Base-by-base conservation (phyloP, 192 early-diverging fungal species). In the Linnemannia elongata region DNA sequence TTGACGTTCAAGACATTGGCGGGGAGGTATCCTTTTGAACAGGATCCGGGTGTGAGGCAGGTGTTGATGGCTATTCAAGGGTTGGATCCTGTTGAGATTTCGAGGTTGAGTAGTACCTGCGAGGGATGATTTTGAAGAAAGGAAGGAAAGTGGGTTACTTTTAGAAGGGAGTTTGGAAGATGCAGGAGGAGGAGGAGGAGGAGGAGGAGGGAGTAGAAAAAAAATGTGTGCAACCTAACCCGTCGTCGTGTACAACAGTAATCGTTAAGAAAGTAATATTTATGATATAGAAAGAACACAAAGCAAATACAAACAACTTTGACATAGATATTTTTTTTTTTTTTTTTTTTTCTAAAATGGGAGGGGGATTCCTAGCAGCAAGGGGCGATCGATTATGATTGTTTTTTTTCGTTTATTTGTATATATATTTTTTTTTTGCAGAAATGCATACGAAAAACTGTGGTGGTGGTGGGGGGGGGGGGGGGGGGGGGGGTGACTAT, bases 1-100 rank as follows among this genome's bases (percentile, higher is more conserved):
- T 49, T 93, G 22, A 89, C 89, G 9, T 93, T 93, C 75, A 90
- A 91, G 73, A 89, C 83, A 30, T 66, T 93, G 69, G 82, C 91
- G 13, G 77, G 82, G 13, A 76, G 90, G 13, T 93, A 93, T 42
- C 88, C 90, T 3, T 93, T 93, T 80, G 82, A 80, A 10, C 47
- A 74, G 38, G 84, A 92, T 35, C 39, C 70, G 10, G 82, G 89
- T n/a, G 68, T 93, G 33, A 79, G 82, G 54, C 52, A 78, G 3
- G 68, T 74, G 42, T 88, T 91, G 35, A 42, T 66, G 75, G 33
- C 63, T 30, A 82, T 89, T 38, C 66, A 80, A 18, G 77, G 72
- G 13, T 9, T 78, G 38, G 83, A 89, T 15, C 60, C 80, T 17
- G 30, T 36, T 1, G 84, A 82, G 24, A 30, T 81, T 10, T 52